A percentile compares a stretch with the other conserved stretches of the same genome.
These are phyloP conservation scores for Medicago ruthenica DNA, from an alignment of 306 rosid species.

Conservation along the genomic window DNA sequence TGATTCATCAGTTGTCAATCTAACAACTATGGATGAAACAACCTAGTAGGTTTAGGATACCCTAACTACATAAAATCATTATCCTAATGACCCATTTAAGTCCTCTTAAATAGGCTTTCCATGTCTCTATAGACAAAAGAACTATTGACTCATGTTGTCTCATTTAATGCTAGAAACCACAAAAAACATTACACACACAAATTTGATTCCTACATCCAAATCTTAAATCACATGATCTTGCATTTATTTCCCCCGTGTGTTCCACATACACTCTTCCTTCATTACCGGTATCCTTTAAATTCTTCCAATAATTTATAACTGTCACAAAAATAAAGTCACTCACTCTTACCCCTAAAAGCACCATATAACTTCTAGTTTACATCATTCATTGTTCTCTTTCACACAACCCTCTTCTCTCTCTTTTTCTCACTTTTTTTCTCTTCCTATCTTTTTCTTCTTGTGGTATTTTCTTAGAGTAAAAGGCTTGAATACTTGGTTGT, in stretches of 20 bases:
- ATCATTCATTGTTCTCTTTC: conserved; percentile 38
- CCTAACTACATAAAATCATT: too few relatives aligned
- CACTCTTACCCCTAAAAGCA: conserved; percentile 14
- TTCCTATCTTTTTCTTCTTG: conserved; percentile 5
- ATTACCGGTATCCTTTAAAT: conserved; percentile 33
- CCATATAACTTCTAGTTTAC: conserved; percentile 39
- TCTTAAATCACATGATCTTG: conserved; percentile 60
- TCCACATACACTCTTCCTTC: conserved; percentile 46
- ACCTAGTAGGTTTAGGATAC: too few relatives aligned
- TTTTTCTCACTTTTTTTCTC: neutral
- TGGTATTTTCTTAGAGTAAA: conserved; percentile 7
- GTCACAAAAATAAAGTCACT: conserved; percentile 34
- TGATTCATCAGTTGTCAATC: too few relatives aligned
- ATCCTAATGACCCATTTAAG: too few relatives aligned
- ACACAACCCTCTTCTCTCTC: conserved; percentile 20
- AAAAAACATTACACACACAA: conserved; percentile 32
- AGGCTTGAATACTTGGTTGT: neutral
- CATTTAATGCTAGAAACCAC: conserved; percentile 48
- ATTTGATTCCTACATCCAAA: conserved; percentile 44
- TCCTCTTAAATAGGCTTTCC: too few relatives aligned
- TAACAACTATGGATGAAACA: too few relatives aligned
- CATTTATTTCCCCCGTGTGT: conserved; percentile 54
- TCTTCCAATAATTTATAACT: conserved; percentile 39
- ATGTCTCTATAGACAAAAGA: neutral
- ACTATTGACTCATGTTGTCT: conserved; percentile 48